phyloP scores from a whole-genome alignment of 176 grass and related monocot species.

The Musa schizocarpa region DNA sequence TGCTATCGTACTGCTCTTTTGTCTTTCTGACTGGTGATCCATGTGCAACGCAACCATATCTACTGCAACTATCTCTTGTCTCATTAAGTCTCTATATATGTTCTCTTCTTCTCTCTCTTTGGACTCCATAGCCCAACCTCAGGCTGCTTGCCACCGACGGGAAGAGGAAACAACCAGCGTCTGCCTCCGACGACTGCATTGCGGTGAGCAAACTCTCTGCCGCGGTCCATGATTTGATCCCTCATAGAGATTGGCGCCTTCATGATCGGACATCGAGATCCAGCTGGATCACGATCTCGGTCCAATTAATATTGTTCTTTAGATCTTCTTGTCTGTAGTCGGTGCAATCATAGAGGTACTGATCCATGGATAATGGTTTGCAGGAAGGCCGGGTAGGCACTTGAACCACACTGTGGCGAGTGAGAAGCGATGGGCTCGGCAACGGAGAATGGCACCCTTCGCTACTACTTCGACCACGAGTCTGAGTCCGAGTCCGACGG shows the following conservation, averaged over 20 bases:
- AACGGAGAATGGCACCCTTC: neutral
- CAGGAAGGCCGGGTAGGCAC: neutral
- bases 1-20: neutral
- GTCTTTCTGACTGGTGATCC: neutral
- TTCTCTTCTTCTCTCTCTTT: no score
- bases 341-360: neutral
- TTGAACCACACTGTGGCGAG: neutral
- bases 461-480: neutral
- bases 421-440: neutral
- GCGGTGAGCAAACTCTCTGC: no score
- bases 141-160: no score
- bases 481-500: slow-evolving; percentile 6
- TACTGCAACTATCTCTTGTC: neutral
- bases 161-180: no score
- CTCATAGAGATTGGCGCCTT: no score
- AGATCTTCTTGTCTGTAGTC: neutral
- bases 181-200: no score
- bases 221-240: no score
- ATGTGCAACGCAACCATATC: neutral
- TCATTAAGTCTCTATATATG: no score
- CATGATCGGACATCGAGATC: no score
- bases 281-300: no score
- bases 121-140: no score
- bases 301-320: neutral
- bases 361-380: neutral